Conservation (phyloP, 345 rosid genomes). For the Eucalyptus decipiens region DNA sequence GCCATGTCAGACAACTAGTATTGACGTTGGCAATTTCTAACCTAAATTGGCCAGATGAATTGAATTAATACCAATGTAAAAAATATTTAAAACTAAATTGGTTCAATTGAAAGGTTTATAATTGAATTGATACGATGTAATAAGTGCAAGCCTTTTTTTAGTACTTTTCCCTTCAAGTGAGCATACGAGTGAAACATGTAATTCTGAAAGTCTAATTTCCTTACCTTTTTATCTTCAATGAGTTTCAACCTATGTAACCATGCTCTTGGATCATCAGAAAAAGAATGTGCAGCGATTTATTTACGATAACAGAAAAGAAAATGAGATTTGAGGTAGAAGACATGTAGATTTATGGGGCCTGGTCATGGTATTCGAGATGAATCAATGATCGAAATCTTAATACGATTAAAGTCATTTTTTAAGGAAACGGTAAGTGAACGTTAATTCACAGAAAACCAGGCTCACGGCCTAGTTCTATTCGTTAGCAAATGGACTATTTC, state of each 20-base stretch:
- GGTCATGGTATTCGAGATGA: neutral
- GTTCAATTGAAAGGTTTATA: too few species aligned
- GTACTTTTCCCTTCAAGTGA: neutral
- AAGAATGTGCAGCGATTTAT: neutral
- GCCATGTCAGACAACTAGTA: neutral
- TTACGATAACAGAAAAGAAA: neutral
- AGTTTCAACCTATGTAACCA: neutral
- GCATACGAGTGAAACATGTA: neutral
- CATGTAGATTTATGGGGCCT: neutral
- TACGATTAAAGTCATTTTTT: neutral
- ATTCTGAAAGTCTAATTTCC: neutral
- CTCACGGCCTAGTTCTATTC: neutral
- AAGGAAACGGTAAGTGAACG: neutral
- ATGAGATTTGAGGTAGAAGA: neutral
- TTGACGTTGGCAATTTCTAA: neutral
- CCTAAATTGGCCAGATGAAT: neutral
- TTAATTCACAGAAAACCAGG: neutral
- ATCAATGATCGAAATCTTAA: too few species aligned
- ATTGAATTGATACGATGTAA: too few species aligned
- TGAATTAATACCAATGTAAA: too few species aligned
- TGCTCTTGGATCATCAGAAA: neutral
- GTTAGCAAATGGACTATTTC: neutral
- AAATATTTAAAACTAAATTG: too few species aligned
- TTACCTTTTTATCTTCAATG: neutral
- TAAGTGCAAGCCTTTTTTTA: neutral